Conservation (phyloP, 2,329 filamentous ascomycete genomes). For the Talaromyces sp. region DNA sequence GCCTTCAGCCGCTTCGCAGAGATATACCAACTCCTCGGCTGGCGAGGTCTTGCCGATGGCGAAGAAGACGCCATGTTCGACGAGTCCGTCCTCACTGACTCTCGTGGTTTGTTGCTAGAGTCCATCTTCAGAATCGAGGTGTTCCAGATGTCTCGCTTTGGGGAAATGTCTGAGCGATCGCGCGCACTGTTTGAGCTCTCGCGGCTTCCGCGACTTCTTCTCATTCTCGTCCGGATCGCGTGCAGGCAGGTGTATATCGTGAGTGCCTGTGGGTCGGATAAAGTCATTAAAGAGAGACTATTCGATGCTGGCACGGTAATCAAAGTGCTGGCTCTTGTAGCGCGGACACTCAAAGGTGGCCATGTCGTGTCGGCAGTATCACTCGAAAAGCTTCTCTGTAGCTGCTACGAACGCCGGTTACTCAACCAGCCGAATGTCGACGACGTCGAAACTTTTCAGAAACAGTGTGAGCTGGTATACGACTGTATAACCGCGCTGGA, state of each 20-base stretch:
- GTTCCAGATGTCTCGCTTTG: neutral
- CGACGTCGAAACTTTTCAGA: neutral
- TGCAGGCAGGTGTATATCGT: slow-evolving; percentile 7
- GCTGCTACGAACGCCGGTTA: slow-evolving; percentile 8
- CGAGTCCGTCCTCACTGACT: neutral
- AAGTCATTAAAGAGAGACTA: neutral
- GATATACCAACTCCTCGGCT: slow-evolving; percentile 15
- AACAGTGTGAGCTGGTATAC: slow-evolving; percentile 8
- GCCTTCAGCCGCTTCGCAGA: slow-evolving; percentile 10
- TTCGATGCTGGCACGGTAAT: slow-evolving; percentile 7
- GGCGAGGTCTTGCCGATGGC: neutral
- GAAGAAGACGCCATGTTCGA: neutral
- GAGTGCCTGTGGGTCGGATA: slow-evolving; percentile 22
- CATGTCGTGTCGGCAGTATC: neutral
- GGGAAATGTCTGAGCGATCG: neutral
- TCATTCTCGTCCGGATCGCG: slow-evolving; percentile 9
- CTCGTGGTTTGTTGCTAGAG: neutral
- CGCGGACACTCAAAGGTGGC: neutral
- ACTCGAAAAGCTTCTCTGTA: slow-evolving; percentile 12
- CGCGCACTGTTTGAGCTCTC: slow-evolving; percentile 1
- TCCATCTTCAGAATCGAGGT: neutral
- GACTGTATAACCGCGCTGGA: slow-evolving; percentile 11
- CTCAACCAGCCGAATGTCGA: neutral
- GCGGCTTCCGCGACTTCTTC: slow-evolving; percentile 14
- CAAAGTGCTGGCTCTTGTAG: neutral